Conservation (phyloP, 495 filamentous ascomycete species). For the Pyronema domesticum region DNA sequence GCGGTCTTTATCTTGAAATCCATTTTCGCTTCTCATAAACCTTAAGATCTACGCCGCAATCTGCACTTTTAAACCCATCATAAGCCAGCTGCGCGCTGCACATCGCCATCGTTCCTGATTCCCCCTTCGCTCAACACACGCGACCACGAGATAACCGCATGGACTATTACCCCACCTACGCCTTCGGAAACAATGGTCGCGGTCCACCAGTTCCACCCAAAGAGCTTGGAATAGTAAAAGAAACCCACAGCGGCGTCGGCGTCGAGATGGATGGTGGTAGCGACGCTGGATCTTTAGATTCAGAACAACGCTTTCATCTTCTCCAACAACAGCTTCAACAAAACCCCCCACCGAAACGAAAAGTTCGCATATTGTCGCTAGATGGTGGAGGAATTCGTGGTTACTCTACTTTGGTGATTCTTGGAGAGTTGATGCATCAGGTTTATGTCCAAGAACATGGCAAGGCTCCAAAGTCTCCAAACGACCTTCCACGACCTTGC, state of each 20-base stretch:
- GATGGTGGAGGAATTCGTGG: slow-evolving; percentile 94
- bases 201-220: slow-evolving; percentile 17
- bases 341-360: slow-evolving; percentile 48
- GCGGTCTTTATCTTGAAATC: no score
- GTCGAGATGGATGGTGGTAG: slow-evolving; percentile 14
- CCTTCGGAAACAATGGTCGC: slow-evolving; percentile 10
- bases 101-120: not conserved
- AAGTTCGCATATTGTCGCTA: slow-evolving; percentile 74
- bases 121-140: not conserved
- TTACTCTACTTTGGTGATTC: slow-evolving; percentile 55
- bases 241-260: not conserved
- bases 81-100: not conserved
- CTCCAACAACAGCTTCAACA: not conserved
- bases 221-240: slow-evolving; percentile 5
- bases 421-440: slow-evolving; percentile 67
- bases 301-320: not conserved
- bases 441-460: slow-evolving; percentile 52
- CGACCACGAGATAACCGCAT: not conserved
- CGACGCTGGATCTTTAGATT: slow-evolving; percentile 1
- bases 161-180: slow-evolving; percentile 8
- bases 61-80: no score
- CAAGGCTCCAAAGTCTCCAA: slow-evolving; percentile 37
- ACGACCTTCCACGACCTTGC: slow-evolving; percentile 90
- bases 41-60: no score
- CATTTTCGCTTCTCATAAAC: no score